Base-by-base conservation (phyloP, 2,329 filamentous ascomycete genomes). In the Fusarium devonianum region DNA sequence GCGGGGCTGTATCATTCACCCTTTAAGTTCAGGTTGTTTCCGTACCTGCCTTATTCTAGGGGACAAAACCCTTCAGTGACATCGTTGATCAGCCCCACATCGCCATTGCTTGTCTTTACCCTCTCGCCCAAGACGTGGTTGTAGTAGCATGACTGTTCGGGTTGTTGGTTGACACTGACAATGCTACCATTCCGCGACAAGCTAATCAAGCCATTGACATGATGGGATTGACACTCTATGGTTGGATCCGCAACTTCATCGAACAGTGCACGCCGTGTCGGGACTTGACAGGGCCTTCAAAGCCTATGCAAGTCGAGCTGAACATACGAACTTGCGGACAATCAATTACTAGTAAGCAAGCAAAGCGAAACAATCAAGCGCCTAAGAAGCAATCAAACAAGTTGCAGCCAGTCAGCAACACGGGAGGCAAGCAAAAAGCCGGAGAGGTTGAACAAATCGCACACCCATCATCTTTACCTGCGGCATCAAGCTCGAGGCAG, bases 1-100 rank as follows among this genome's bases (percentile, higher is more conserved):
- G 34, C 16, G 36, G 53, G 51, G 46, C 50, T 40, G 37, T 60
- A 43, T 50, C 21, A 45, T 34, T n/a, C 30, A 6, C 33, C 22
- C 13, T 28, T 39, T 44, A 16, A n/a, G n/a, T n/a, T n/a, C n/a
- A n/a, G n/a, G n/a, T n/a, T n/a, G n/a, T n/a, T n/a, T n/a, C n/a
- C n/a, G n/a, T 49, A 47, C 17, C 29, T 41, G 53, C 49, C 50
- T 30, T 49, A 58, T 58, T 59, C 37, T 47, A 28, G 45, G 45
- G 23, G 37, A 17, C 18, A 30, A 21, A 50, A 23, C 16, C 22
- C 21, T 34, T 50, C 49, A 39, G 49, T 41, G 30, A 40, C 39
- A 36, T 42, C 29, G 40, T 33, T 58, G 45, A 51, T 46, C 40
- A 36, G 35, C 34, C 32, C 54, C 56, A 59, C 56, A 52, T 41